Evolutionary conservation across 148 eudicot species (phyloP).

Genomic region (Hydrangea macrophylla): DNA sequence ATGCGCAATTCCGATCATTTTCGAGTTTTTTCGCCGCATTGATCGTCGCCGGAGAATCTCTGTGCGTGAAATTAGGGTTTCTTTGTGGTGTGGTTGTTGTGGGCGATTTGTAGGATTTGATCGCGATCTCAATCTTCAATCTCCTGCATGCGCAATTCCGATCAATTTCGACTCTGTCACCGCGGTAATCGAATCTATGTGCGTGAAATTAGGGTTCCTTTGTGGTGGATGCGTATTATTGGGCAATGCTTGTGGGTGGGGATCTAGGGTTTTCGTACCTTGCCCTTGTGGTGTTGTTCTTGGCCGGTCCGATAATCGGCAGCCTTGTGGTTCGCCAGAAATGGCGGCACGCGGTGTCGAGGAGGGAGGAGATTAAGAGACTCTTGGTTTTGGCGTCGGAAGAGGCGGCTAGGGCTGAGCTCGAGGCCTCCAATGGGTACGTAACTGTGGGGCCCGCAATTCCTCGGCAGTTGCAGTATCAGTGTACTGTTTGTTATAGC

Average conservation of each 20-base stretch:
- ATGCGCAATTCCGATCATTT: constrained; percentile 22
- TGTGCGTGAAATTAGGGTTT: constrained; percentile 48
- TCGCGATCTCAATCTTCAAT: no score
- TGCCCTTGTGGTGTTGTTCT: constrained; percentile 25
- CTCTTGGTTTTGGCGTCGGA: constrained; percentile 58
- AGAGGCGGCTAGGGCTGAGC: constrained; percentile 68
- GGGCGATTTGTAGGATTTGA: no score
- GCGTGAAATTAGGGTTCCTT: constrained; percentile 42
- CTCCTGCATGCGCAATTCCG: constrained; percentile 23
- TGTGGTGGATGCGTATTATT: constrained; percentile 27
- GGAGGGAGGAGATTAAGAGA: constrained; percentile 66
- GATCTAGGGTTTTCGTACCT: constrained; percentile 68
- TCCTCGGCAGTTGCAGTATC: no score
- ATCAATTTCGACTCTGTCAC: no score
- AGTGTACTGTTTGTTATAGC: no score
- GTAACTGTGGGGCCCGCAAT: no score
- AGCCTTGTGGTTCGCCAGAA: constrained; percentile 50
- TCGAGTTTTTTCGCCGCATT: no score
- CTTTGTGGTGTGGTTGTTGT: constrained; percentile 13
- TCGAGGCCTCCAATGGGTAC: no score
- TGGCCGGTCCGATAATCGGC: constrained; percentile 33
- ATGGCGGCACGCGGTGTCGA: constrained; percentile 56
- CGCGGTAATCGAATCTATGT: constrained; percentile 12
- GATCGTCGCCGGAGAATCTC: constrained; percentile 2
- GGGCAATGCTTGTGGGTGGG: constrained; percentile 60